Percentiles rank a stretch among this genome's conserved stretches.
These are phyloP conservation scores for Chrysoporthe cubensis DNA, from an alignment of 2,329 filamentous ascomycete genomes.

Conservation along the genomic window DNA sequence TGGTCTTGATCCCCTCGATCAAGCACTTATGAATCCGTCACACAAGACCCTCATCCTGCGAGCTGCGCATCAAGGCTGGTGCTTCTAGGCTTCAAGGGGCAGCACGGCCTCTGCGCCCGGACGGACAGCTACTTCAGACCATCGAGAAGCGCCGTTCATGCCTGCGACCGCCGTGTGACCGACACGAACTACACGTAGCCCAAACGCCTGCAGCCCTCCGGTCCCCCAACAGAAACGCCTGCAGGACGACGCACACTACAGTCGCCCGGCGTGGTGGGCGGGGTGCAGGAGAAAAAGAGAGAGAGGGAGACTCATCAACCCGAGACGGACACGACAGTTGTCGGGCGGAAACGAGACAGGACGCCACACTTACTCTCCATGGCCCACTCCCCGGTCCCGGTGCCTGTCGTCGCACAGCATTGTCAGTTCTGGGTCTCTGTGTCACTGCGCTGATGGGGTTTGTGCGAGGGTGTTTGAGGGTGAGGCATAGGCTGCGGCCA, in stretches of 20 bases:
- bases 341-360: slow-evolving; percentile 12
- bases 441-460: background rate
- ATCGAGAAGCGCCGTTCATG: background rate
- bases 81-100: background rate
- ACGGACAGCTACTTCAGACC: background rate
- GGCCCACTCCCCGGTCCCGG: slow-evolving; percentile 56
- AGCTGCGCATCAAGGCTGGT: background rate
- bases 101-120: background rate
- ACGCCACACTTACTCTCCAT: slow-evolving; percentile 49
- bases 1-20: background rate
- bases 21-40: background rate
- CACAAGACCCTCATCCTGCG: background rate
- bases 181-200: background rate
- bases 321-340: slow-evolving; percentile 4
- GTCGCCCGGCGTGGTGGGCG: too few relatives aligned
- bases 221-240: background rate
- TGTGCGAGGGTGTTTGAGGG: too few relatives aligned
- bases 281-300: too few relatives aligned
- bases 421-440: slow-evolving; percentile 27
- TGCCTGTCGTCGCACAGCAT: slow-evolving; percentile 40
- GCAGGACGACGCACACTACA: background rate
- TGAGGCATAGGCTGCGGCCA: background rate
- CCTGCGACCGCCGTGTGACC: background rate
- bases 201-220: slow-evolving; percentile 2
- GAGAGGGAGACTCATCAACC: background rate